Percentiles rank a stretch among this genome's conserved stretches.
phyloP scores from a whole-genome alignment of 345 rosid genomes.

The Nephelium lappaceum region DNA sequence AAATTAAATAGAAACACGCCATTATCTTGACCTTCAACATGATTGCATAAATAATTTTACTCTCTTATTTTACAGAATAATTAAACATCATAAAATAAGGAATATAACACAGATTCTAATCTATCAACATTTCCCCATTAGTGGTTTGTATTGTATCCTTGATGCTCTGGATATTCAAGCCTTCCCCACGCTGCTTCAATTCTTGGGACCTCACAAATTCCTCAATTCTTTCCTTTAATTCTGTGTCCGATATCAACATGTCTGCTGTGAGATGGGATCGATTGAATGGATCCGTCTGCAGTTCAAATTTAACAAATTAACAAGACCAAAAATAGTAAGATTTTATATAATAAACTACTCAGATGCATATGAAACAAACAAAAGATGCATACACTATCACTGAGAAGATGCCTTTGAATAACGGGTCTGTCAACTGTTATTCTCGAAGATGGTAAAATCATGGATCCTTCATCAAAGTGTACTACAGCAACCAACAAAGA shows the following conservation, averaged over 20 bases:
- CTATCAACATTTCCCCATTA: conserved; percentile 75
- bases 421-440: conserved; percentile 86
- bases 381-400: conserved; percentile 58
- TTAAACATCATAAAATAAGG: background rate
- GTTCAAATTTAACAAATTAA: conserved; percentile 23
- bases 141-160: conserved; percentile 77
- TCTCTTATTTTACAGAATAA: background rate
- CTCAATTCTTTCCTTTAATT: conserved; percentile 79
- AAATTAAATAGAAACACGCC: no score
- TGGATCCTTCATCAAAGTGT: conserved; percentile 98
- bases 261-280: conserved; percentile 87
- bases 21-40: background rate
- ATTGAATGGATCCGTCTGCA: conserved; percentile 95
- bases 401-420: conserved; percentile 98
- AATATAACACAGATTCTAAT: conserved; percentile 35
- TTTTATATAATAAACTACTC: no score
- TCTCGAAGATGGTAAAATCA: conserved; percentile 89
- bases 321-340: background rate
- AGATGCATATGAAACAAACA: background rate
- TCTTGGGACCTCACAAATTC: conserved; percentile 73
- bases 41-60: background rate
- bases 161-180: conserved; percentile 46
- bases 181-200: conserved; percentile 60
- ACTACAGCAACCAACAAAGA: conserved; percentile 45
- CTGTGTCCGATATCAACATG: conserved; percentile 77